Conservation (phyloP, 2,329 filamentous ascomycete species). For the Botryosphaeria dothidea region DNA sequence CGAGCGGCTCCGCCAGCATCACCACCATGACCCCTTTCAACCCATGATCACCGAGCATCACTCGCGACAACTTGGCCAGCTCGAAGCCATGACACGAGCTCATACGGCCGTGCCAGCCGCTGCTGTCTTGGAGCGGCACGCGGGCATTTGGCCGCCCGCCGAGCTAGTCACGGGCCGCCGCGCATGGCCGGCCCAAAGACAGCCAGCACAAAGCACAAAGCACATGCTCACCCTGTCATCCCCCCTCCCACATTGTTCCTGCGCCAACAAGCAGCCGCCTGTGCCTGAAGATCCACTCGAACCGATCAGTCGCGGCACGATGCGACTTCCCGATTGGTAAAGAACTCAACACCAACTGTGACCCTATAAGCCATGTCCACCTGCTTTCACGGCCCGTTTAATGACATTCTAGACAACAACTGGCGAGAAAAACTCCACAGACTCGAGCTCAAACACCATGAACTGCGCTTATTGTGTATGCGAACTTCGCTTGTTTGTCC, state of each 20-base stretch:
- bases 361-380: not conserved
- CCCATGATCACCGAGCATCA: not conserved
- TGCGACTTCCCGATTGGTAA: not conserved
- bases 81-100: not conserved
- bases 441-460: no score
- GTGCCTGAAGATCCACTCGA: not conserved
- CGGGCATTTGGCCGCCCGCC: not conserved
- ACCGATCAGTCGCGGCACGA: not conserved
- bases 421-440: no score
- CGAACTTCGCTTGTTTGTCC: no score
- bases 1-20: not conserved
- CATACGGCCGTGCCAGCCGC: not conserved
- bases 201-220: not conserved
- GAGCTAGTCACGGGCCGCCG: slow-evolving; percentile 5
- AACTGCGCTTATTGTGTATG: no score
- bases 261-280: not conserved
- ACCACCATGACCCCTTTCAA: not conserved
- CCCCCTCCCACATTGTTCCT: no score
- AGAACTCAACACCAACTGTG: not conserved
- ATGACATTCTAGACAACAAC: no score
- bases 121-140: not conserved
- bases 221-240: not conserved
- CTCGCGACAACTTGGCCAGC: not conserved
- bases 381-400: not conserved
- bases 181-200: not conserved